These are phyloP conservation scores for Tetrahymena borealis DNA, from an alignment of 73 alveolate genomes.

Conservation along the genomic window DNA sequence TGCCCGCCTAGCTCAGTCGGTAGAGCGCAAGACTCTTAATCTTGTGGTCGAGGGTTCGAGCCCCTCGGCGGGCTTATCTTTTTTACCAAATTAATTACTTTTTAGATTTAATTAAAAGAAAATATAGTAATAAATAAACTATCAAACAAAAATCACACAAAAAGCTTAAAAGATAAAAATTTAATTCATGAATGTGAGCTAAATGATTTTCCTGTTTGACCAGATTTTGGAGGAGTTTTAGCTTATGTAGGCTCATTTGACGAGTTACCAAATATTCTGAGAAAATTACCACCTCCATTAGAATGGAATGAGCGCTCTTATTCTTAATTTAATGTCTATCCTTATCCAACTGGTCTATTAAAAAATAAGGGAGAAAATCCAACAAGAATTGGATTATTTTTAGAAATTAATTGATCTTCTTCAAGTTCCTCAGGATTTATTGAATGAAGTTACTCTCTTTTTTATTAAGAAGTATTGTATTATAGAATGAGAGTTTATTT, in stretches of 20 bases:
- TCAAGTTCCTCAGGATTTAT: background rate
- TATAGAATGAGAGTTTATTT: no score
- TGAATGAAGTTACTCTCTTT: no score
- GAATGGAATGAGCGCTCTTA: background rate
- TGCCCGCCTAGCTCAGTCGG: constrained; percentile 10
- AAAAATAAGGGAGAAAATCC: background rate
- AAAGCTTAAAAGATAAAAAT: background rate
- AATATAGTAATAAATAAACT: background rate
- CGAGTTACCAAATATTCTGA: no score
- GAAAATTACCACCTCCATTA: no score
- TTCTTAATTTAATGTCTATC: background rate
- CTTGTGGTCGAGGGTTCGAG: constrained; percentile 6
- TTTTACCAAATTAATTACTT: background rate
- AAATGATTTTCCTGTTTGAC: background rate
- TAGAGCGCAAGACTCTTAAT: constrained; percentile 3
- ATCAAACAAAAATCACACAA: no score
- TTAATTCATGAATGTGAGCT: background rate
- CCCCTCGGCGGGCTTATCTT: background rate
- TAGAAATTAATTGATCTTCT: background rate
- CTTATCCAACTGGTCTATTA: no score
- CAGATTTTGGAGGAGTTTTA: background rate
- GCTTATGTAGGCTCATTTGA: background rate
- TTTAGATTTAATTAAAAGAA: background rate
- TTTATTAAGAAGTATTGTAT: no score
- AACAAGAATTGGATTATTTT: background rate